Evolutionary conservation across 805 yeast species (phyloP), one percentile per base, ranked within the genome.

Genomic region (Metschnikowia baotianmanensis): DNA sequence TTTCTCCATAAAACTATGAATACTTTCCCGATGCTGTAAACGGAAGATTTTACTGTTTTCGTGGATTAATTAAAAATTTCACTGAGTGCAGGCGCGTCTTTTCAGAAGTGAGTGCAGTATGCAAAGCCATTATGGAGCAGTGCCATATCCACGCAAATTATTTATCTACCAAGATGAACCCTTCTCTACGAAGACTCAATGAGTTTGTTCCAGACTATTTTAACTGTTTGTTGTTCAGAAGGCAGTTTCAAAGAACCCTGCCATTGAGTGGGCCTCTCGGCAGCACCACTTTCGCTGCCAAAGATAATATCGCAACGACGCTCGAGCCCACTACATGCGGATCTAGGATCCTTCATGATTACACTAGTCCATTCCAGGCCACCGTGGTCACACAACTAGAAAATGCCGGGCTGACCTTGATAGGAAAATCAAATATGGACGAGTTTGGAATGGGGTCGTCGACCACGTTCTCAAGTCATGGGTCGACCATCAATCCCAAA

Each of bases 401-500:
- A 7, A 52, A 63, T 0, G 67, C 71, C 2, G 87, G 89, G 0
- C 73, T 76, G 12, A 47, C 56, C 0, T 56, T 80, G 5, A 67
- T 82, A 1, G 99, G 96, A 0, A 93, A 91, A 60, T 76, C 95
- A 2, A 93, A 91, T 52, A 69, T 93, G 77, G 99, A 93, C 64
- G 97, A 93, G 64, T 93, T 93, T 67, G 99, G 96, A 2, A 93
- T 93, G 99, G 99, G 99, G 9, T 81, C 86, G 10, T 73, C 81
- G 1, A 82, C 79, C 11, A 65, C 78, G 2, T 71, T 77, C 50
- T 74, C 84, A 0, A 50, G 53, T 36, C 77, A 63, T 54, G 90
- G 89, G 0, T 71, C 83, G 1, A 72, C 83, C 0, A 42, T 65
- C 3, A 85, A 86, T 52, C 82, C 83, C 10, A 40, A 43, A 18